A percentile compares a stretch with the other conserved stretches of the same genome.
These are phyloP conservation scores for Areca catechu DNA, from an alignment of 176 grass and related monocot species.

Conservation along the genomic window DNA sequence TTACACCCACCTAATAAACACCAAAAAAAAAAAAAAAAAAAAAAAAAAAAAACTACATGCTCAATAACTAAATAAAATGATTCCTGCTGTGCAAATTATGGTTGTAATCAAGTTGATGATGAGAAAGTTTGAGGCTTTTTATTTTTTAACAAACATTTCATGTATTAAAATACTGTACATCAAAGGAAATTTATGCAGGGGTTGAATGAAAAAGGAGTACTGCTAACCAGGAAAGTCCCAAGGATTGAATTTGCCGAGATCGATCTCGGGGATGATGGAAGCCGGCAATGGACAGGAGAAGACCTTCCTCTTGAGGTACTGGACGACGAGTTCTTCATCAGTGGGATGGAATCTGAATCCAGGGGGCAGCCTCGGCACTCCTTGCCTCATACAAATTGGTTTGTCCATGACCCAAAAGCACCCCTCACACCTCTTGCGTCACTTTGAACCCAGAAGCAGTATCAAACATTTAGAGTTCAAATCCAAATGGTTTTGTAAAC, in stretches of 20 bases:
- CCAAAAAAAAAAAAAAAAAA: background rate
- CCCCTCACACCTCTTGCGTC: background rate
- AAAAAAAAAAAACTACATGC: background rate
- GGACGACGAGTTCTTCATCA: conserved; percentile 14
- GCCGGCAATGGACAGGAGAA: conserved; percentile 13
- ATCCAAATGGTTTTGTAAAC: too few species aligned
- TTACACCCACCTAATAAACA: background rate
- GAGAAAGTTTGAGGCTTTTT: too few species aligned
- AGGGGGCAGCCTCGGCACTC: conserved; percentile 6
- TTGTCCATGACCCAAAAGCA: background rate
- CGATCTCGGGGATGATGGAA: conserved; percentile 9
- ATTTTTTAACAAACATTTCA: too few species aligned
- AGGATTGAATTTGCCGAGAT: conserved; percentile 12
- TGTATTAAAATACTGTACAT: too few species aligned
- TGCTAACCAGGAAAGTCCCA: conserved; percentile 12
- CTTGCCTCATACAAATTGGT: background rate
- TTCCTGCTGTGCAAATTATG: too few species aligned
- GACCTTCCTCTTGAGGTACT: conserved; percentile 17
- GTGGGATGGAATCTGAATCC: conserved; percentile 18
- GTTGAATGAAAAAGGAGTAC: too few species aligned
- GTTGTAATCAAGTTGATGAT: too few species aligned
- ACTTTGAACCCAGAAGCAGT: background rate
- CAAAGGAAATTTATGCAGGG: too few species aligned
- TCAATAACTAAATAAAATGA: too few species aligned
- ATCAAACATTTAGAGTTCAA: too few species aligned